Evolutionary conservation across 345 rosid species (phyloP).

Genomic region (Aquilaria sinensis): DNA sequence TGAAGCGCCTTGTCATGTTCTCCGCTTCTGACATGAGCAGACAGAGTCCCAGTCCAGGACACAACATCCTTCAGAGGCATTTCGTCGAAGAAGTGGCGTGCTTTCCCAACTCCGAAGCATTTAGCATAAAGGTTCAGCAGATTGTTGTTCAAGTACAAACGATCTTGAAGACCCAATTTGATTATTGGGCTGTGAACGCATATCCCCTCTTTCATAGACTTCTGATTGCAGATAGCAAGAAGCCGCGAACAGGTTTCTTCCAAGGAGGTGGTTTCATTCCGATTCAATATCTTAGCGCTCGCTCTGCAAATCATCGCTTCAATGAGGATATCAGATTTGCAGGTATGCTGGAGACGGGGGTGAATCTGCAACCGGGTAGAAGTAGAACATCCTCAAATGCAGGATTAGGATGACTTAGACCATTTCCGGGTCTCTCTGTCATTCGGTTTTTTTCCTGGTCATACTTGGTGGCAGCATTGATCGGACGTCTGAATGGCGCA

Average conservation of each 20-base stretch:
- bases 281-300: constrained; percentile 11
- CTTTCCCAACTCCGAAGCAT: constrained; percentile 28
- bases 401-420: too few species aligned
- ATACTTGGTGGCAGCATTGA: too few species aligned
- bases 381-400: too few species aligned
- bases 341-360: too few species aligned
- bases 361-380: too few species aligned
- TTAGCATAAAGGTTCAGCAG: constrained; percentile 43
- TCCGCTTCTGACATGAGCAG: constrained; percentile 37
- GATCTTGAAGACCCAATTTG: constrained; percentile 40
- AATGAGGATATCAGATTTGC: background rate
- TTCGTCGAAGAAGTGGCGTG: constrained; percentile 65
- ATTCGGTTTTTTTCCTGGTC: too few species aligned
- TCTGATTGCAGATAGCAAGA: constrained; percentile 43
- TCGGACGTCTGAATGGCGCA: too few species aligned
- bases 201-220: constrained; percentile 33
- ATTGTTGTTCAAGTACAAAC: constrained; percentile 52
- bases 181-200: constrained; percentile 50
- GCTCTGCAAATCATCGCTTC: constrained; percentile 29
- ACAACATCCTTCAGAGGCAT: constrained; percentile 56
- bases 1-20: constrained; percentile 36
- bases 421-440: too few species aligned
- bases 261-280: constrained; percentile 23
- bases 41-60: constrained; percentile 58
- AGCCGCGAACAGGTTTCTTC: constrained; percentile 39